Conservation (phyloP, 176 grass and related monocot genomes). For the Pontederia paniculata region DNA sequence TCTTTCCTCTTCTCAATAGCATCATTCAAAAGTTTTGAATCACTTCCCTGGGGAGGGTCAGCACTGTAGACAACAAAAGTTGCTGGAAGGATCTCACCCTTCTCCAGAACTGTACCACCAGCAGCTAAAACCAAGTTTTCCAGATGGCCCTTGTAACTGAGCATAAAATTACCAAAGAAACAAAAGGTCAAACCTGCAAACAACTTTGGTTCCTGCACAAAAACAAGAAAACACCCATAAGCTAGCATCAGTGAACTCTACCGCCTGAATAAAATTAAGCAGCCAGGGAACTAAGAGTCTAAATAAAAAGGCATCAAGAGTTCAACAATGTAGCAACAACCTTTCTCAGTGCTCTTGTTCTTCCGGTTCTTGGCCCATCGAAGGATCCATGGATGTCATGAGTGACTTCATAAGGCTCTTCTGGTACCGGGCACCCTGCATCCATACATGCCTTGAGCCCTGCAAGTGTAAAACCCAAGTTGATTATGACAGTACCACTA, state of each 20-base stretch:
- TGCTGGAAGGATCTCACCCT: slow-evolving; percentile 26
- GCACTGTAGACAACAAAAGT: slow-evolving; percentile 67
- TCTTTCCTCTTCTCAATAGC: slow-evolving; percentile 45
- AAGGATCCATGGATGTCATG: slow-evolving; percentile 79
- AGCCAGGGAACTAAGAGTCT: background rate
- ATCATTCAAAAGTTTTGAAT: slow-evolving; percentile 26
- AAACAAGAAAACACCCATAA: background rate
- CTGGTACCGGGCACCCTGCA: slow-evolving; percentile 48
- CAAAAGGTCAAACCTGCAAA: slow-evolving; percentile 60
- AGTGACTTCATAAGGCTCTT: slow-evolving; percentile 59
- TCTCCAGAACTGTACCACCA: slow-evolving; percentile 40
- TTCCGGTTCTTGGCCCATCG: slow-evolving; percentile 64
- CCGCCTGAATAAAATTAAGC: too few species aligned
- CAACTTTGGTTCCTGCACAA: slow-evolving; percentile 50
- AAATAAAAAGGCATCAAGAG: background rate
- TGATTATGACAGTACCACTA: background rate
- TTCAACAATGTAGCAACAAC: slow-evolving; percentile 12
- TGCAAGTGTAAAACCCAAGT: slow-evolving; percentile 24
- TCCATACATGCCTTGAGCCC: slow-evolving; percentile 70
- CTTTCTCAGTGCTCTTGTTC: slow-evolving; percentile 49
- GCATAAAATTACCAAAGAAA: slow-evolving; percentile 67
- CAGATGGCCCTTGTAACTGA: slow-evolving; percentile 54
- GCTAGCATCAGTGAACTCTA: too few species aligned
- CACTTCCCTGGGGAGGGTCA: slow-evolving; percentile 47
- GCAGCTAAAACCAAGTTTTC: slow-evolving; percentile 55